Evolutionary conservation across 345 rosid species (phyloP).

Genomic region (Pistacia integerrima): DNA sequence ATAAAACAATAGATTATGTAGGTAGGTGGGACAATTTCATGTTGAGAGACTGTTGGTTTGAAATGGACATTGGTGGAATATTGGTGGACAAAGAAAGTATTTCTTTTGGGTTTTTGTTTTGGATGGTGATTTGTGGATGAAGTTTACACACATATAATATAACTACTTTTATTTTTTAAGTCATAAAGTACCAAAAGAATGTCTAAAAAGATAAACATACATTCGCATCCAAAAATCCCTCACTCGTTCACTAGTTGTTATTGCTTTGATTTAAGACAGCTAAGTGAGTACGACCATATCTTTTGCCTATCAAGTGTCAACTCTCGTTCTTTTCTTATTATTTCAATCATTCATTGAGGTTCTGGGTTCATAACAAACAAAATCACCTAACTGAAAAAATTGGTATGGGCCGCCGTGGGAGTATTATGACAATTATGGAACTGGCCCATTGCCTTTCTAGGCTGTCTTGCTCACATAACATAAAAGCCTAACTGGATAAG

Average conservation of each 20-base stretch:
- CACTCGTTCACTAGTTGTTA: too few relatives aligned
- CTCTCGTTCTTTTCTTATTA: background rate
- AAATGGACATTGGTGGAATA: background rate
- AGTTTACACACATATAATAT: background rate
- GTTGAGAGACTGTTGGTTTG: background rate
- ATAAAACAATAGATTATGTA: too few relatives aligned
- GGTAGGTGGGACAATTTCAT: background rate
- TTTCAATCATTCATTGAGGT: too few relatives aligned
- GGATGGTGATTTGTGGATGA: slow-evolving; percentile 8
- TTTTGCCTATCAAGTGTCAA: background rate
- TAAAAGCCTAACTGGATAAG: too few relatives aligned
- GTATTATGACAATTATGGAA: background rate
- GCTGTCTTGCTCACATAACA: too few relatives aligned
- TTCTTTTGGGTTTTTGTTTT: background rate
- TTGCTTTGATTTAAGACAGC: background rate
- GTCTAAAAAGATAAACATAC: background rate
- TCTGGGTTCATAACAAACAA: too few relatives aligned
- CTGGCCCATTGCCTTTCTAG: background rate
- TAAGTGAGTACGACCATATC: too few relatives aligned
- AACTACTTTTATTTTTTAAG: background rate
- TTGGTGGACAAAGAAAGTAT: background rate
- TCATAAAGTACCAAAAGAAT: background rate
- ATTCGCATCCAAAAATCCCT: background rate
- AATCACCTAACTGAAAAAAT: too few relatives aligned
- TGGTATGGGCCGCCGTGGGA: too few relatives aligned